Percentiles rank a stretch among this genome's conserved stretches.
Evolutionary conservation across 306 rosid species (phyloP).

Genomic region (Coriaria nepalensis): DNA sequence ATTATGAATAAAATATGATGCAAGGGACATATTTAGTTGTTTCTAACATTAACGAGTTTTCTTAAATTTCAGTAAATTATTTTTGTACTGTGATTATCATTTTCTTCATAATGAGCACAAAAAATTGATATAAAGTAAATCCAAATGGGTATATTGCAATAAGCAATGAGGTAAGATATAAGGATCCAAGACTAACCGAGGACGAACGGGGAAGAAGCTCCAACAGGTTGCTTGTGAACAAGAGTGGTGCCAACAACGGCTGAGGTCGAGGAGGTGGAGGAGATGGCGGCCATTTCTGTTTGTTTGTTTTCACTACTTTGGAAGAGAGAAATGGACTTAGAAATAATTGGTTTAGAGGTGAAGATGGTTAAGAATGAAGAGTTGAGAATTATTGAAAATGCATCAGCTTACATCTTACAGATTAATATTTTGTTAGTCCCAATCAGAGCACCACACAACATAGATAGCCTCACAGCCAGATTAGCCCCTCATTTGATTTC

Average conservation of each 20-base stretch:
- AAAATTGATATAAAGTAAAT: too few relatives aligned
- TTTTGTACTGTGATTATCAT: too few relatives aligned
- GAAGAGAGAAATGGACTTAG: neutral
- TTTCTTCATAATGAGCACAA: too few relatives aligned
- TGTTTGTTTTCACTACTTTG: conserved; percentile 1
- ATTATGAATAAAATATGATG: too few relatives aligned
- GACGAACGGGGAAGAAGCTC: conserved; percentile 43
- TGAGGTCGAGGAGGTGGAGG: conserved; percentile 40
- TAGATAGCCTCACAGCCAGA: conserved; percentile 22
- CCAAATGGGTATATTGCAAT: too few relatives aligned
- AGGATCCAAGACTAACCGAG: conserved; percentile 33
- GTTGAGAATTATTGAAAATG: conserved; percentile 16
- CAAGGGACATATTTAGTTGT: too few relatives aligned
- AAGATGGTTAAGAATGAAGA: neutral
- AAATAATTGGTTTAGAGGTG: conserved; percentile 7
- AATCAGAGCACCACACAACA: conserved; percentile 30
- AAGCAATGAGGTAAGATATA: too few relatives aligned
- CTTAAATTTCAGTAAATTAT: too few relatives aligned
- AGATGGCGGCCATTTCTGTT: conserved; percentile 56
- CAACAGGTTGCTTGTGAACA: conserved; percentile 37
- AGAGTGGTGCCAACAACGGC: conserved; percentile 37
- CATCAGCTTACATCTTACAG: conserved; percentile 7
- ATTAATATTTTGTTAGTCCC: conserved; percentile 19
- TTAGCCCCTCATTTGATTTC: conserved; percentile 37
- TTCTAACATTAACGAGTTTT: too few relatives aligned